Evolutionary conservation across 306 rosid species (phyloP).

Genomic region (Dryas octopetala): DNA sequence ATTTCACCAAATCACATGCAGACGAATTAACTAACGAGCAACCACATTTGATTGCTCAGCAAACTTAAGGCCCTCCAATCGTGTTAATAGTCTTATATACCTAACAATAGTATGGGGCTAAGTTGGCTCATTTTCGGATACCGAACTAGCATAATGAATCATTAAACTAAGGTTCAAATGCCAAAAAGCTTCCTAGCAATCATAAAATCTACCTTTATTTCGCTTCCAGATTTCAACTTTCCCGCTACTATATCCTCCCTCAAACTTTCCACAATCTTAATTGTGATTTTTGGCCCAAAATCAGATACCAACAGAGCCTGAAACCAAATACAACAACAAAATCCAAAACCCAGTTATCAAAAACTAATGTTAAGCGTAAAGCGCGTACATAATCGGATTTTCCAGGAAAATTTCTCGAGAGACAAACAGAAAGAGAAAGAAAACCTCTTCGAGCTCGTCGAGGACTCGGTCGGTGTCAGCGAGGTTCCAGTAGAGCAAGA

Average conservation of each 20-base stretch:
- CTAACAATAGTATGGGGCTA: background rate
- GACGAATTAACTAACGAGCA: background rate
- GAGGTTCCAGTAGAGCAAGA: slow-evolving; percentile 91
- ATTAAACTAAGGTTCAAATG: background rate
- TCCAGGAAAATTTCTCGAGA: slow-evolving; percentile 1
- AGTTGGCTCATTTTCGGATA: background rate
- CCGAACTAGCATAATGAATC: background rate
- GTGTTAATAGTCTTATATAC: background rate
- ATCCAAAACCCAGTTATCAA: background rate
- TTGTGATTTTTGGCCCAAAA: slow-evolving; percentile 83
- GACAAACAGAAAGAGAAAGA: background rate
- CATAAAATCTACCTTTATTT: slow-evolving; percentile 61
- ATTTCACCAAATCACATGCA: background rate
- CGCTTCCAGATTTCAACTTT: slow-evolving; percentile 89
- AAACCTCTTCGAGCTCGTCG: slow-evolving; percentile 96
- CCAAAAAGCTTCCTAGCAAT: background rate
- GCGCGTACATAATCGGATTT: too few species aligned
- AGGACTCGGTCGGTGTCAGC: slow-evolving; percentile 89
- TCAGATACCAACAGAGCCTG: slow-evolving; percentile 89
- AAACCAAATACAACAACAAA: slow-evolving; percentile 18
- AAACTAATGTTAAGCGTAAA: background rate
- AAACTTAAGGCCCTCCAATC: background rate
- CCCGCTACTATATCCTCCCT: slow-evolving; percentile 81
- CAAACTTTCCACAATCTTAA: slow-evolving; percentile 83
- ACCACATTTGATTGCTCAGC: slow-evolving; percentile 7